Evolutionary conservation across 305 asterid genomes (phyloP), one percentile per base, ranked within the genome.

Genomic region (Solanum chacoense): DNA sequence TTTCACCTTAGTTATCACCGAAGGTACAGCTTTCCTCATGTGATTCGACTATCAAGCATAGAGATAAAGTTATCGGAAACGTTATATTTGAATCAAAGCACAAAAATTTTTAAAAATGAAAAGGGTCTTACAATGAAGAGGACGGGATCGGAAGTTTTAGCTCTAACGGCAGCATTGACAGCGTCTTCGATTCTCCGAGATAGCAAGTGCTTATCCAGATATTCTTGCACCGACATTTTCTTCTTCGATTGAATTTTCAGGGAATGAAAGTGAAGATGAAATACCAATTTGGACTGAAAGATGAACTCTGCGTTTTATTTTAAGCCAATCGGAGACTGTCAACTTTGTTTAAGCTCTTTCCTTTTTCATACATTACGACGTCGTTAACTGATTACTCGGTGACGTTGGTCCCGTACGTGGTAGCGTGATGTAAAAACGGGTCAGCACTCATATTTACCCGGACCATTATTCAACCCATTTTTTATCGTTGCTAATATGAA

Each of bases 81-180:
- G 22, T 55, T 9, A 36, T 26, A 36, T 74, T 71, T 75, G 65
- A 88, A 20, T 35, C 65, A 71, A 76, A 84, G 11, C 32, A 42
- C 67, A 22, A 80, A 45, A 1, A 32, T 3, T 69, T 26, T 0
- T 0, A 22, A 55, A 38, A 37, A 34, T 3, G 20, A 89, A 11
- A 28, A 11, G 38, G 76, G 1, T 29, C 91, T 12, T 91, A 92
- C 94, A 90, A 98, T 98, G 97, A 94, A 96, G 81, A 98, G 97
- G 87, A 97, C 98, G 45, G 99, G 99, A 95, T 97, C 99, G 85
- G 93, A 88, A 85, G 98, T 94, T 87, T 96, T 98, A 59, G 98
- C 94, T 92, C 99, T 94, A 84, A 98, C 99, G 90, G 99, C 99
- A 67, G 99, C 99, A 93, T 98, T 98, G 35, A 98, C 99, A 90